Evolutionary conservation across 2,329 filamentous ascomycete species (phyloP).

Genomic region (Fusarium nanum): DNA sequence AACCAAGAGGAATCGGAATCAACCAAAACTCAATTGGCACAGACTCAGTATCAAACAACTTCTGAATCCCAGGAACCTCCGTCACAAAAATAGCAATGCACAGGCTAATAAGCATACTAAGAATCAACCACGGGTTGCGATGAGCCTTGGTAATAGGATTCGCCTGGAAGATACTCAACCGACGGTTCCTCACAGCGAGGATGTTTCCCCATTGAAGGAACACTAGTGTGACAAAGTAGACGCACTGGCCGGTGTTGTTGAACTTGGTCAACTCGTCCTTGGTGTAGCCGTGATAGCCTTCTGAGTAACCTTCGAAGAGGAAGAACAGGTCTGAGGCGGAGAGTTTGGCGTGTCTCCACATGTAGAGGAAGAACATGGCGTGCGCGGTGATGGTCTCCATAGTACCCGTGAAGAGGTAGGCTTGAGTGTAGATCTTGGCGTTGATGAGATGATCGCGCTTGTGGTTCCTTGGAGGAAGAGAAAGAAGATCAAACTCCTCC

Average conservation of each 20-base stretch:
- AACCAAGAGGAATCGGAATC: slow-evolving; percentile 61
- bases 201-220: slow-evolving; percentile 67
- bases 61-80: slow-evolving; percentile 62
- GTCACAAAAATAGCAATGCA: slow-evolving; percentile 66
- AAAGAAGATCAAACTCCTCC: slow-evolving; percentile 65
- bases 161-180: slow-evolving; percentile 63
- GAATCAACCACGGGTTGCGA: slow-evolving; percentile 62
- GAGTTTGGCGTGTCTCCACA: slow-evolving; percentile 61
- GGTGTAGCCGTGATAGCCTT: slow-evolving; percentile 62
- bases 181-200: slow-evolving; percentile 62
- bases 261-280: slow-evolving; percentile 58
- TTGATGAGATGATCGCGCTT: slow-evolving; percentile 65
- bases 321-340: slow-evolving; percentile 61
- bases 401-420: slow-evolving; percentile 64
- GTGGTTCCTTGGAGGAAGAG: slow-evolving; percentile 62
- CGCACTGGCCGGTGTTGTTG: slow-evolving; percentile 61
- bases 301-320: slow-evolving; percentile 60
- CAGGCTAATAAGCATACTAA: slow-evolving; percentile 59
- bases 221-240: slow-evolving; percentile 67
- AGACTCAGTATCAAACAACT: slow-evolving; percentile 59
- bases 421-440: slow-evolving; percentile 62
- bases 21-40: slow-evolving; percentile 66
- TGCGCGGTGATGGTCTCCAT: slow-evolving; percentile 64
- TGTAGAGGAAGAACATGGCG: slow-evolving; percentile 66
- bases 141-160: slow-evolving; percentile 60